Conservation (phyloP, 805 yeast genomes). For the Suhomyces sp. region DNA sequence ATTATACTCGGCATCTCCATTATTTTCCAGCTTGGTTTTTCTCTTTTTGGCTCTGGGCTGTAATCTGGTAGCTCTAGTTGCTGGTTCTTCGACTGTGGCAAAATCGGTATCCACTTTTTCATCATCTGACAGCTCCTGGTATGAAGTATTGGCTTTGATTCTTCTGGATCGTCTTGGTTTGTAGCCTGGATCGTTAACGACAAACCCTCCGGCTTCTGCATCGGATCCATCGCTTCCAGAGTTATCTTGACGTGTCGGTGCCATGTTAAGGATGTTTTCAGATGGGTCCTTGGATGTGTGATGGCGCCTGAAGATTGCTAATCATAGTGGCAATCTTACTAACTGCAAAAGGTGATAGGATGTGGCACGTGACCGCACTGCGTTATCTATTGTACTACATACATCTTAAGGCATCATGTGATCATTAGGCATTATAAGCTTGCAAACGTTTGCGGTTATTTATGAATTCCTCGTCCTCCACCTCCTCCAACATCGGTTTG, state of each 20-base stretch:
- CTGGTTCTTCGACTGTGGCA: constrained; percentile 8
- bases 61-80: constrained; percentile 4
- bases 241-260: constrained; percentile 5
- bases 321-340: background rate
- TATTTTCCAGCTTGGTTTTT: constrained; percentile 8
- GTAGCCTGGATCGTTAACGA: constrained; percentile 36
- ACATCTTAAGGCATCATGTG: background rate
- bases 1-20: constrained; percentile 15
- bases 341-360: background rate
- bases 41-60: constrained; percentile 3
- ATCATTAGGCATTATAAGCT: background rate
- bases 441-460: constrained; percentile 6
- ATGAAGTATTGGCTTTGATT: constrained; percentile 13
- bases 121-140: constrained; percentile 25
- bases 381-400: background rate
- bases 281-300: background rate
- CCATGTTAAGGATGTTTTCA: constrained; percentile 1
- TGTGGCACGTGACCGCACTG: background rate
- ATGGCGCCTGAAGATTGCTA: background rate
- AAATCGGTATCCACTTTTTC: constrained; percentile 12
- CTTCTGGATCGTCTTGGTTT: constrained; percentile 15
- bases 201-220: constrained; percentile 37
- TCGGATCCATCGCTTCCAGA: background rate
- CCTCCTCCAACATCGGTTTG: constrained; percentile 22
- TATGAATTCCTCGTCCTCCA: constrained; percentile 31